phyloP scores from a whole-genome alignment of 2,329 filamentous ascomycete species.

The Mycosphaerella arachidis region DNA sequence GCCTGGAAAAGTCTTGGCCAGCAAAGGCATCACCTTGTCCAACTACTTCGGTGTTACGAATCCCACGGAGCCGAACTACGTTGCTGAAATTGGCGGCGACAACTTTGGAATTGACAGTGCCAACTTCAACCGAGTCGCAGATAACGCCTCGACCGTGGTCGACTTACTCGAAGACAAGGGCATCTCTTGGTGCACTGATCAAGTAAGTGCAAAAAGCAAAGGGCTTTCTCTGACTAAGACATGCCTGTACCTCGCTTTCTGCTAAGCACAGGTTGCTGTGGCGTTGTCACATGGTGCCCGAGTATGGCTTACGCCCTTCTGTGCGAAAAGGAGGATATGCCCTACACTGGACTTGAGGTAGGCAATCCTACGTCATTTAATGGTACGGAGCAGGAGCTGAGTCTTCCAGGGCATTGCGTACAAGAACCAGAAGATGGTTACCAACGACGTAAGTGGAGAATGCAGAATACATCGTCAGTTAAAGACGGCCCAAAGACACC shows the following conservation, averaged over 20 bases:
- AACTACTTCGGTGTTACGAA: constrained; percentile 48
- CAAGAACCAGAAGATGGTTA: constrained; percentile 60
- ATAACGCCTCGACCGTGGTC: constrained; percentile 39
- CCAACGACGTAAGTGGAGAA: constrained; percentile 79
- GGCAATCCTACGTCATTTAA: neutral
- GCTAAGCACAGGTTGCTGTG: too few species aligned
- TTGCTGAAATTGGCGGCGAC: constrained; percentile 63
- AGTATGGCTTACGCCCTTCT: too few species aligned
- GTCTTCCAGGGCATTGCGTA: constrained; percentile 47
- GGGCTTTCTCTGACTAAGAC: too few species aligned
- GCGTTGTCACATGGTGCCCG: too few species aligned
- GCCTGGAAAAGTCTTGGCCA: constrained; percentile 64
- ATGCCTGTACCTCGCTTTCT: too few species aligned
- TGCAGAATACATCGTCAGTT: constrained; percentile 54
- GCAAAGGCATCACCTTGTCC: constrained; percentile 58
- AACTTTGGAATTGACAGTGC: constrained; percentile 66
- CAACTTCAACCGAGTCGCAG: constrained; percentile 49
- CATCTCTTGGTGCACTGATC: constrained; percentile 57
- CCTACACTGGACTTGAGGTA: constrained; percentile 65
- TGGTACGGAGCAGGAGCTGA: neutral
- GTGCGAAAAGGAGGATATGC: constrained; percentile 74
- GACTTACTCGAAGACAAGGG: constrained; percentile 42
- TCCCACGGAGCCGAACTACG: constrained; percentile 68
- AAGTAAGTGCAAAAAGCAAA: too few species aligned
- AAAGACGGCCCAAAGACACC: too few species aligned